Conservation (phyloP, 1,284 basidiomycete species). For the Athelia psychrophila region DNA sequence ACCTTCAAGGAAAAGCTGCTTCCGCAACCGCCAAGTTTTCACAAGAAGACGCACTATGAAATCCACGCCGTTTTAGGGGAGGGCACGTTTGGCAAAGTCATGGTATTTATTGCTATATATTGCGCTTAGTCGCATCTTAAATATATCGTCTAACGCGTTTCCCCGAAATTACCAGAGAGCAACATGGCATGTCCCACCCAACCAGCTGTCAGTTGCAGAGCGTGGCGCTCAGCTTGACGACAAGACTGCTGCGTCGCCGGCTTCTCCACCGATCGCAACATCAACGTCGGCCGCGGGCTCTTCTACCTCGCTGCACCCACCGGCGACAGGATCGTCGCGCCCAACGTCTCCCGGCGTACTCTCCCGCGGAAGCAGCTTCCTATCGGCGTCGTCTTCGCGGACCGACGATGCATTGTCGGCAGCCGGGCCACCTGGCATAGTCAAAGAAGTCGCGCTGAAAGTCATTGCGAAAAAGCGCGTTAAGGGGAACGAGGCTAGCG, state of each 20-base stretch:
- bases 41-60: slow-evolving; percentile 81
- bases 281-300: slow-evolving; percentile 6
- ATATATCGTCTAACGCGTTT: neutral
- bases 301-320: slow-evolving; percentile 7
- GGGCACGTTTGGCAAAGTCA: slow-evolving; percentile 86
- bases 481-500: slow-evolving; percentile 81
- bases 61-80: slow-evolving; percentile 72
- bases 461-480: slow-evolving; percentile 91
- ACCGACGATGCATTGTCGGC: slow-evolving; percentile 9
- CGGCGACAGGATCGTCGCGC: slow-evolving; percentile 6
- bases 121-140: slow-evolving; percentile 1
- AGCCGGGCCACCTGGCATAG: slow-evolving; percentile 27
- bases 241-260: slow-evolving; percentile 3
- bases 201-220: slow-evolving; percentile 52
- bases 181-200: slow-evolving; percentile 69
- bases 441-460: slow-evolving; percentile 82
- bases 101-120: slow-evolving; percentile 46
- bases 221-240: slow-evolving; percentile 47
- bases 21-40: slow-evolving; percentile 79
- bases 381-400: slow-evolving; percentile 13
- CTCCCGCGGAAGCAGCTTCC: slow-evolving; percentile 16
- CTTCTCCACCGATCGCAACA: slow-evolving; percentile 7
- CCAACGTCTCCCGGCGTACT: slow-evolving; percentile 14
- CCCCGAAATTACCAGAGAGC: slow-evolving; percentile 42
- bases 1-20: slow-evolving; percentile 39